Conservation (phyloP, 179 eudicot genomes). For the Spinacia oleracea region DNA sequence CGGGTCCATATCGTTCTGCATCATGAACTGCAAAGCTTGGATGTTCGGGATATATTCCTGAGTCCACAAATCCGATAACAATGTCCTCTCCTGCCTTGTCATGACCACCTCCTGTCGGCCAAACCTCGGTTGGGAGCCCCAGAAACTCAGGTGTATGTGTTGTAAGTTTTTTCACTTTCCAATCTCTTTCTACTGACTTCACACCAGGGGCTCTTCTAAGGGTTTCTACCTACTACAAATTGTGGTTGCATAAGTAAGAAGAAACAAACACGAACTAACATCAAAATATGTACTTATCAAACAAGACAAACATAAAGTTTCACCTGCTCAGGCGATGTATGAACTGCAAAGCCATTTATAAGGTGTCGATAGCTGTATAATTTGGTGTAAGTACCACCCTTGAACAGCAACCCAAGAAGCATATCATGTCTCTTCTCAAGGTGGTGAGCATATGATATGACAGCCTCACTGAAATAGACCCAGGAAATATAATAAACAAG, state of each 20-base stretch:
- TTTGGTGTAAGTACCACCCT: slow-evolving; percentile 68
- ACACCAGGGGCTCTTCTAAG: slow-evolving; percentile 78
- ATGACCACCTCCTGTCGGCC: slow-evolving; percentile 91
- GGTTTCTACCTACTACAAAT: slow-evolving; percentile 80
- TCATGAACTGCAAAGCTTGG: slow-evolving; percentile 77
- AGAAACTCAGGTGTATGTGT: slow-evolving; percentile 88
- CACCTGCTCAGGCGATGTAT: slow-evolving; percentile 82
- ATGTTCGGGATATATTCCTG: slow-evolving; percentile 78
- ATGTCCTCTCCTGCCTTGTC: slow-evolving; percentile 84
- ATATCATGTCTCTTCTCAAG: slow-evolving; percentile 84
- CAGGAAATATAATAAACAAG: slow-evolving; percentile 24
- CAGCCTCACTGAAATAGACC: slow-evolving; percentile 60
- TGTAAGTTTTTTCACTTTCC: slow-evolving; percentile 87
- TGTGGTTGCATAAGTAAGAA: slow-evolving; percentile 35
- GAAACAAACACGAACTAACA: background rate
- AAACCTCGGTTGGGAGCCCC: slow-evolving; percentile 93
- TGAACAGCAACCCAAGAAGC: slow-evolving; percentile 79
- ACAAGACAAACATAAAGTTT: slow-evolving; percentile 27
- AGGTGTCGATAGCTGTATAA: slow-evolving; percentile 84
- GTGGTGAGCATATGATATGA: slow-evolving; percentile 70
- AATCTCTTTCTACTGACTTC: slow-evolving; percentile 79
- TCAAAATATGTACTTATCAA: background rate
- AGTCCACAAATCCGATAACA: slow-evolving; percentile 86
- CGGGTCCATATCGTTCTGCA: slow-evolving; percentile 65
- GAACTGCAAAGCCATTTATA: slow-evolving; percentile 84